A percentile compares a stretch with the other conserved stretches of the same genome.
phyloP scores from a whole-genome alignment of 2,329 filamentous ascomycete genomes.

The Botryotinia calthae region DNA sequence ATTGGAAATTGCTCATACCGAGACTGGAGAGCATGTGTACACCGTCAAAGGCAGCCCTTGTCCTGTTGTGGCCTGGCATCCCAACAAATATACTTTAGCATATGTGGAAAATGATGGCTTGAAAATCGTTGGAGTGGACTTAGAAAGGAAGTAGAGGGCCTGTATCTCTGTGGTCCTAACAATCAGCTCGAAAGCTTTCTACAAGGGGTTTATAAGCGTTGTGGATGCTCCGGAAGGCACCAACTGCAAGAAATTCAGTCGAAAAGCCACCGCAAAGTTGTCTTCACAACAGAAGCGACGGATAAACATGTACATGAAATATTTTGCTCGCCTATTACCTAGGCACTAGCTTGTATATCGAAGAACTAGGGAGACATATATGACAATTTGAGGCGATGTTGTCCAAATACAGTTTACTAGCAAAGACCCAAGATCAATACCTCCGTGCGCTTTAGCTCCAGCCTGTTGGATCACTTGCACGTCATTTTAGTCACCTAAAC shows the following conservation, averaged over 20 bases:
- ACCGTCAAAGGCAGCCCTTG: slow-evolving; percentile 66
- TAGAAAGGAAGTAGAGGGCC: slow-evolving; percentile 33
- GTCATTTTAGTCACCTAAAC: not conserved
- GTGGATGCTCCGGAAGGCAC: not conserved
- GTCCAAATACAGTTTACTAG: not conserved
- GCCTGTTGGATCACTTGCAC: not conserved
- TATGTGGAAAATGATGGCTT: slow-evolving; percentile 65
- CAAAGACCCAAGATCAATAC: not conserved
- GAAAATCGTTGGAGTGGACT: slow-evolving; percentile 55
- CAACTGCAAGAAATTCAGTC: not conserved
- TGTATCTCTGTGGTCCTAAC: not conserved
- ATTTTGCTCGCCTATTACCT: not conserved
- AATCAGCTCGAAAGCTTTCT: not conserved
- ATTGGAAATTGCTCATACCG: slow-evolving; percentile 67
- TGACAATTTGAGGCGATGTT: not conserved
- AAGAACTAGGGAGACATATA: not conserved
- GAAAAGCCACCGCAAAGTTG: not conserved
- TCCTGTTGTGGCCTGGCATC: slow-evolving; percentile 72
- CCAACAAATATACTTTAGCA: slow-evolving; percentile 69
- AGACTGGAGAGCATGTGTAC: slow-evolving; percentile 71
- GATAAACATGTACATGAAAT: not conserved
- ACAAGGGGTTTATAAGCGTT: not conserved
- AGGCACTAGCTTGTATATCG: not conserved
- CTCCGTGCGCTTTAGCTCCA: not conserved
- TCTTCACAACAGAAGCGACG: not conserved